Conservation (phyloP, 352 stramenopile species). For the Plasmopara viticola region DNA sequence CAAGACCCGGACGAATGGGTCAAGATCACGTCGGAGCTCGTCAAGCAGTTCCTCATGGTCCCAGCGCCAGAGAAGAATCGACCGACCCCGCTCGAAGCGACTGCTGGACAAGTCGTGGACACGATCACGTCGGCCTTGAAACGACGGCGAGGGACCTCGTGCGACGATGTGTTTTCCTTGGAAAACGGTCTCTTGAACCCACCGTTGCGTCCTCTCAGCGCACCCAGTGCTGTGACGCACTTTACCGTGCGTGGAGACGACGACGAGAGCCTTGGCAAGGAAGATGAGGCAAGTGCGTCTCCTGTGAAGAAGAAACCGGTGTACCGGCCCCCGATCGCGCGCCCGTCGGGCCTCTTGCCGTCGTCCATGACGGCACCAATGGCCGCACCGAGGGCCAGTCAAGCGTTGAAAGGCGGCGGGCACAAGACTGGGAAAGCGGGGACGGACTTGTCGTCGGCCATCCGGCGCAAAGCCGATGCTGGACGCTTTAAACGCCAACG, state of each 20-base stretch:
- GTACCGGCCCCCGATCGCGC: constrained; percentile 42
- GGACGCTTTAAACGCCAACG: constrained; percentile 78
- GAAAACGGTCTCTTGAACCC: constrained; percentile 62
- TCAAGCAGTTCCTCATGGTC: constrained; percentile 61
- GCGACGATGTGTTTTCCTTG: constrained; percentile 59
- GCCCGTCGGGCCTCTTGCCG: constrained; percentile 17
- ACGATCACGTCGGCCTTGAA: constrained; percentile 17
- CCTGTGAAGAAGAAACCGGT: constrained; percentile 32
- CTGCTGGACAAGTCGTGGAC: constrained; percentile 37
- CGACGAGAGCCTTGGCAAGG: constrained; percentile 26
- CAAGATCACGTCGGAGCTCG: constrained; percentile 46
- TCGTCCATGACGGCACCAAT: constrained; percentile 17
- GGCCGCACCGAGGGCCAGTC: constrained; percentile 23
- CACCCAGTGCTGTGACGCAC: constrained; percentile 37
- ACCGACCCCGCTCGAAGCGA: constrained; percentile 34
- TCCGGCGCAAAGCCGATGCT: constrained; percentile 75
- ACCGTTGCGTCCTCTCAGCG: constrained; percentile 42
- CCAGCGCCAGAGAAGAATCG: constrained; percentile 30
- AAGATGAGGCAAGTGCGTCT: constrained; percentile 20
- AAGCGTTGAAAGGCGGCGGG: constrained; percentile 13
- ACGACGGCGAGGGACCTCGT: constrained; percentile 12
- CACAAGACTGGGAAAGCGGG: constrained; percentile 33
- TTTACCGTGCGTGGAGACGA: constrained; percentile 58
- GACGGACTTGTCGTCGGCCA: constrained; percentile 69
- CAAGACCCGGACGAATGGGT: constrained; percentile 72